Evolutionary conservation across 202 grass and related monocot genomes (phyloP), one percentile per base, ranked within the genome.

Genomic region (Saccharum hybrid): DNA sequence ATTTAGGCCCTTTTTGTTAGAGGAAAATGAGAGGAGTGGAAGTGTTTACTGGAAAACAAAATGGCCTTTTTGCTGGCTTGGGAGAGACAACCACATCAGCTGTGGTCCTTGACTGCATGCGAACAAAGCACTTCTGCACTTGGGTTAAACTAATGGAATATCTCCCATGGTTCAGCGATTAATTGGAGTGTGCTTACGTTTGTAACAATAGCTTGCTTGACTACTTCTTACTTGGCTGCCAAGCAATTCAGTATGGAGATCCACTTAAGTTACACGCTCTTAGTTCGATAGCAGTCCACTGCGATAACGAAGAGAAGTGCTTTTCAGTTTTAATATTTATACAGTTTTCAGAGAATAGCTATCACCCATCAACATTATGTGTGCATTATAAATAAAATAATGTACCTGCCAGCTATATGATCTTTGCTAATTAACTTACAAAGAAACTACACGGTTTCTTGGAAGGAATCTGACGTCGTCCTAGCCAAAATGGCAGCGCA

Each of bases 11-110:
- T 51, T 79, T 63, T 49, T 74, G 54, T 52, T 65, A 19, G 66
- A n/a, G 51, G 83, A 90, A 86, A 90, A 82, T 68, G 88, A 90
- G 79, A 79, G 68, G 74, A 86, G 67, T 86, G 41, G 11, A 30
- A 36, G 2, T 5, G 12, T 46, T 74, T 21, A 83, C 22, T 51
- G 49, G 7, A 26, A 60, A 82, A 63, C 60, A 66, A 63, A 61
- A 41, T n/a, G 68, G 61, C 78, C 40, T 63, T 86, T 79, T 39
- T 64, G 28, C 28, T 28, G 28, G 28, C 28, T 28, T 28, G 28
- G 28, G 28, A 28, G 28, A 28, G 28, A 28, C 62, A 86, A 33
- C 68, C 51, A 63, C 80, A 70, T 83, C 84, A 86, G 51, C 8
- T 2, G 52, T 74, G 74, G 33, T 34, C 74, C 46, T 16, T 34